Evolutionary conservation across 2,329 filamentous ascomycete genomes (phyloP).

Genomic region (Pseudohalonectria lignicola): DNA sequence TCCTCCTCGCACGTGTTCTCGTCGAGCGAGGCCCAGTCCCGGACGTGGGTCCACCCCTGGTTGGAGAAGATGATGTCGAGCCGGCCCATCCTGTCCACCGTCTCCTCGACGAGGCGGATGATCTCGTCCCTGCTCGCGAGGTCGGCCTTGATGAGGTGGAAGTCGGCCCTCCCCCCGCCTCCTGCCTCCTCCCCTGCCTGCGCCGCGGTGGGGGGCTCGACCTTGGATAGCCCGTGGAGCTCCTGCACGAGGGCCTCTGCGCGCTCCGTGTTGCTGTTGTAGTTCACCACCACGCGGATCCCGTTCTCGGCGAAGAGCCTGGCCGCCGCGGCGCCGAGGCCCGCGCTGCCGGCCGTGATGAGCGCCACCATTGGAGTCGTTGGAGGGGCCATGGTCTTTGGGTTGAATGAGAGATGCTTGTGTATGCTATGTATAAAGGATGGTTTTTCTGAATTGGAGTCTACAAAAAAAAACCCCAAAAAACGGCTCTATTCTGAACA

Average conservation of each 20-base stretch:
- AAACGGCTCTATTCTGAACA: too few relatives aligned
- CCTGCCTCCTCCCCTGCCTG: background rate
- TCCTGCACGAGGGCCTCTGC: constrained; percentile 48
- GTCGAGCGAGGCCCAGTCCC: constrained; percentile 33
- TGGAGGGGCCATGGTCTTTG: background rate
- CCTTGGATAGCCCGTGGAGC: constrained; percentile 35
- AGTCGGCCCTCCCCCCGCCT: constrained; percentile 12
- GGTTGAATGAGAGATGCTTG: background rate
- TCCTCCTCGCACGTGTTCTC: constrained; percentile 45
- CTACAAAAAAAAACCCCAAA: too few relatives aligned
- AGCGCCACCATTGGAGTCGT: constrained; percentile 19
- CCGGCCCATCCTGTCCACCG: constrained; percentile 49
- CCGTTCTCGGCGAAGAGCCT: constrained; percentile 58
- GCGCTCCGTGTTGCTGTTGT: constrained; percentile 47
- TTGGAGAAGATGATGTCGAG: constrained; percentile 74
- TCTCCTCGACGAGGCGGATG: constrained; percentile 44
- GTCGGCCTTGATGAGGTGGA: constrained; percentile 53
- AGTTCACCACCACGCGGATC: constrained; percentile 64
- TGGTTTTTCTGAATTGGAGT: too few relatives aligned
- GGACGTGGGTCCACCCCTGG: constrained; percentile 43
- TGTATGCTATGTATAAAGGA: background rate
- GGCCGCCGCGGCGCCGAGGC: constrained; percentile 59
- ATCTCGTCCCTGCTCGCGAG: constrained; percentile 50
- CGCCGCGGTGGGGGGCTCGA: constrained; percentile 17
- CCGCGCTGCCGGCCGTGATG: constrained; percentile 47